These are phyloP conservation scores for Colletotrichum navitas DNA, from an alignment of 2,329 filamentous ascomycete species.

Conservation along the genomic window DNA sequence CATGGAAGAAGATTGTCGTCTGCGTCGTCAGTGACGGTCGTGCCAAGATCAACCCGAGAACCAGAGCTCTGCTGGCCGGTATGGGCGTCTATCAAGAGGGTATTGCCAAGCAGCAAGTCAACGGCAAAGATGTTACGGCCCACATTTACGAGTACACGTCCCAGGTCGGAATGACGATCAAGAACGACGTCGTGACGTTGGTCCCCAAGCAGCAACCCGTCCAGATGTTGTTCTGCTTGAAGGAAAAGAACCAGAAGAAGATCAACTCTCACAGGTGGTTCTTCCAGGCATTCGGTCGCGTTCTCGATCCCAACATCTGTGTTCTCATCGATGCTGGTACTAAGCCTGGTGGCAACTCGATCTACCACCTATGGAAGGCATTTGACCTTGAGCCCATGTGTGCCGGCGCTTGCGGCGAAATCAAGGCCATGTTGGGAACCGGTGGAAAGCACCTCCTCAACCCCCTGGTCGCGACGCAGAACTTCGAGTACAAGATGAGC, in stretches of 20 bases:
- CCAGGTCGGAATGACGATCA: conserved; percentile 87
- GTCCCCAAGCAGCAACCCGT: conserved; percentile 90
- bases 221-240: conserved; percentile 97
- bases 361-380: conserved; percentile 98
- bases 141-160: conserved; percentile 98
- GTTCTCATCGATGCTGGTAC: conserved; percentile 97
- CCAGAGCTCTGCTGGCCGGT: conserved; percentile 87
- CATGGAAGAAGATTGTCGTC: conserved; percentile 99
- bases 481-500: conserved; percentile 99
- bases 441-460: conserved; percentile 91
- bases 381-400: conserved; percentile 99
- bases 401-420: conserved; percentile 96
- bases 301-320: conserved; percentile 95
- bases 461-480: conserved; percentile 94
- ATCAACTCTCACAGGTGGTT: conserved; percentile 99
- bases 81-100: conserved; percentile 98
- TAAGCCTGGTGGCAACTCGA: conserved; percentile 91
- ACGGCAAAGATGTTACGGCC: conserved; percentile 93
- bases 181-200: conserved; percentile 88
- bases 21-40: conserved; percentile 97
- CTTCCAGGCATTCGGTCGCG: conserved; percentile 94
- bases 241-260: conserved; percentile 99
- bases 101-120: conserved; percentile 98
- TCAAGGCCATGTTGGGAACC: conserved; percentile 94
- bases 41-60: conserved; percentile 95